Evolutionary conservation across 768 basidiomycete genomes (phyloP), one percentile per base, ranked within the genome.

Genomic region (Hericium rajendrae): DNA sequence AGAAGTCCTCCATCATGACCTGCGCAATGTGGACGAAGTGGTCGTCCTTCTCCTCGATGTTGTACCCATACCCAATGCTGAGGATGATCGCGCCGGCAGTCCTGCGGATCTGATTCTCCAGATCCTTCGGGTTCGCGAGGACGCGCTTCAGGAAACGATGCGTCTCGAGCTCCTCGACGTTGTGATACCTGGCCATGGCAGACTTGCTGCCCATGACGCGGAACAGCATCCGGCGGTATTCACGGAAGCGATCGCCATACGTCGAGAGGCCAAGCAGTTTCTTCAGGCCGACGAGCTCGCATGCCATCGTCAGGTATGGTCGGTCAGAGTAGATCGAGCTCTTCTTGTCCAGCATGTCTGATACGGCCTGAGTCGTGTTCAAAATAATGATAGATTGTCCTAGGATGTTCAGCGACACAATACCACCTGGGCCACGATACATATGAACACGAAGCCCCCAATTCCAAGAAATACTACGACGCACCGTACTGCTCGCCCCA

Each of bases 291-390:
- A 77, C 66, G 2, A 81, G 69, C 59, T 79, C 77, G 1, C 79
- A 78, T 8, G 74, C 76, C 77, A 82, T 79, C 16, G 74, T 72
- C 20, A 51, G 10, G 4, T 69, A 66, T 0, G 79, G 79, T 2
- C 80, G 69, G 53, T 77, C 73, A 38, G 78, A 80, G 60, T 80
- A 79, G 2, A 76, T 72, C 2, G 73, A 60, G 4, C 77, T 73
- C 58, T 74, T 73, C 60, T 72, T 75, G 61, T 81, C 80, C 6
- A 82, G 66, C 58, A 78, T 73, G 4, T 76, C 73, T 71, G 78
- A 43, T 4, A 54, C 60, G 38, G 73, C 64, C 3, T 70, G 62
- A 1, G 71, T 66, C 2, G 76, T 74, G 62, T 79, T 82, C 38
- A 81, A 62, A 55, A 82, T 74, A 37, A 82, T 72, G 62, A 80